Evolutionary conservation across 208 protist species (phyloP).

Genomic region (Vickermania spadyakhi): DNA sequence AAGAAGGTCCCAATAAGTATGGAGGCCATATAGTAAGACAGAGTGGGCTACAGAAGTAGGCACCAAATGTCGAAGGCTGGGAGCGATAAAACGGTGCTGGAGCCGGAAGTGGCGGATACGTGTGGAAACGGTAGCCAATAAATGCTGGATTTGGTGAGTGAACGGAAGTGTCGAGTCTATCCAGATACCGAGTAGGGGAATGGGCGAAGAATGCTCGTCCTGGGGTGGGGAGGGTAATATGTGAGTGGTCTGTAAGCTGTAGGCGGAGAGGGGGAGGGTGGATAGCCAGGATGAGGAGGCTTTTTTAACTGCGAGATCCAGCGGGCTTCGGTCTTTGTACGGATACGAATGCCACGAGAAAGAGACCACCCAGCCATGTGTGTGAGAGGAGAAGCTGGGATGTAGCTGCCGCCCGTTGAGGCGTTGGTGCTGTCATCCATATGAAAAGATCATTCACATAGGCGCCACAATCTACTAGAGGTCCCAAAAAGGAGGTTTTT

Average conservation of each 20-base stretch:
- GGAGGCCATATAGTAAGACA: background rate
- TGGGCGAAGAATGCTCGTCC: background rate
- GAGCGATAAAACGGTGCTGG: background rate
- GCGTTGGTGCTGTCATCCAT: conserved; percentile 2
- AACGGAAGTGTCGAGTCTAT: background rate
- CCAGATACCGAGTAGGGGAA: background rate
- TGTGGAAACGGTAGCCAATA: background rate
- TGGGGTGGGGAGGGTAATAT: background rate
- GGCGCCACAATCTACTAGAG: background rate
- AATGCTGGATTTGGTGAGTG: background rate
- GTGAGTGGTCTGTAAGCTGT: background rate
- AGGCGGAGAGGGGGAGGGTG: background rate
- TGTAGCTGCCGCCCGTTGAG: background rate
- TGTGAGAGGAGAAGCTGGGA: conserved; percentile 1
- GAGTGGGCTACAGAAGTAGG: background rate
- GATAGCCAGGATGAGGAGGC: background rate
- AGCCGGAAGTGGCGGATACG: background rate
- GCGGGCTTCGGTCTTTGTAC: background rate
- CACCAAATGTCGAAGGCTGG: background rate
- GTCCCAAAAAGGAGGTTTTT: background rate
- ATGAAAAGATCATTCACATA: conserved; percentile 8
- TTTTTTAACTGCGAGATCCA: background rate
- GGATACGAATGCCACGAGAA: background rate
- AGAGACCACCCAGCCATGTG: background rate
- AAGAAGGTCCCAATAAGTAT: background rate